phyloP scores from a whole-genome alignment of 2,329 filamentous ascomycete genomes.

The Alternaria tenuissima region DNA sequence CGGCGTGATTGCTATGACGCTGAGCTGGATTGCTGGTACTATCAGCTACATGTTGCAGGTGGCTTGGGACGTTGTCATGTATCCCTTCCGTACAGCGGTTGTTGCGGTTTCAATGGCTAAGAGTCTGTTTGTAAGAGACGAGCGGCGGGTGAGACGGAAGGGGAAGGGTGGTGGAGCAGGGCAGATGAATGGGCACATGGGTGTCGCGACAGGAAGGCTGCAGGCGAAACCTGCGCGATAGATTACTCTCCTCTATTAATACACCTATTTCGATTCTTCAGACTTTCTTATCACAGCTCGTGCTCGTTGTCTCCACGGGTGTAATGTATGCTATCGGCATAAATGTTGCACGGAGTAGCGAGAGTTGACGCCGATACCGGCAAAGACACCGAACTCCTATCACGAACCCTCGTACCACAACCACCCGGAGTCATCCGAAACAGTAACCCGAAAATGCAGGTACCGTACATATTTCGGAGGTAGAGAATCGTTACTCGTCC shows the following conservation, averaged over 20 bases:
- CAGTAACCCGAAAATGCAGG: slow-evolving; percentile 24
- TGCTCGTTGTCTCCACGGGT: not conserved
- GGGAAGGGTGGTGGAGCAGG: slow-evolving; percentile 20
- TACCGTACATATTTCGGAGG: not conserved
- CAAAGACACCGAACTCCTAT: not conserved
- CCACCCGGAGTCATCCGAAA: slow-evolving; percentile 19
- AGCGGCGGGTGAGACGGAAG: slow-evolving; percentile 34
- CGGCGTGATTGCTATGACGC: slow-evolving; percentile 37
- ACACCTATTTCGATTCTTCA: not conserved
- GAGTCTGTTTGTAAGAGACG: slow-evolving; percentile 33
- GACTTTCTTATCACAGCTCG: not conserved
- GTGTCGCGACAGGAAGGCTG: slow-evolving; percentile 37
- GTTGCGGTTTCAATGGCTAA: slow-evolving; percentile 23
- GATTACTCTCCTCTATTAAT: not conserved
- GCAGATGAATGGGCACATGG: slow-evolving; percentile 33
- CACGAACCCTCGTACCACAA: not conserved
- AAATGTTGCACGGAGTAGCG: not conserved
- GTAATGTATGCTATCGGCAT: not conserved
- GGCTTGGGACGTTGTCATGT: slow-evolving; percentile 39
- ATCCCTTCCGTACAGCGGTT: slow-evolving; percentile 39
- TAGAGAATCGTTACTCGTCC: not conserved
- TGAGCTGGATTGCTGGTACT: slow-evolving; percentile 39
- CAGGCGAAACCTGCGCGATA: slow-evolving; percentile 40
- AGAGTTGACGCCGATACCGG: not conserved
- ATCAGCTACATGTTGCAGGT: slow-evolving; percentile 34